Evolutionary conservation across 257 asterid species (phyloP).

Genomic region (Penstemon newberryi): DNA sequence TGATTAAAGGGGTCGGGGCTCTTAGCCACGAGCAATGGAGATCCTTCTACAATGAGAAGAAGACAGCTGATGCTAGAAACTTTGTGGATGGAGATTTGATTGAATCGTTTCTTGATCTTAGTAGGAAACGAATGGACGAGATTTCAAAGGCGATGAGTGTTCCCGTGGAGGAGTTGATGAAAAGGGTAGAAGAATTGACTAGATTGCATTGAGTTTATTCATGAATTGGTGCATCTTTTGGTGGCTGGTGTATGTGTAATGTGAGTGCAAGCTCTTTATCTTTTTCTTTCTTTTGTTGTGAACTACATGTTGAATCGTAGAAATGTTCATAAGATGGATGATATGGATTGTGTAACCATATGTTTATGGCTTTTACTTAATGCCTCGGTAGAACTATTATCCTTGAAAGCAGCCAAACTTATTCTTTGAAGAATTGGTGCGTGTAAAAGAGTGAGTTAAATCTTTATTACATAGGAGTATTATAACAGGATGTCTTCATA

Average conservation of each 20-base stretch:
- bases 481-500: no score
- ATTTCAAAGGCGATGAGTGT: slow-evolving; percentile 65
- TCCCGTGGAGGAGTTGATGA: slow-evolving; percentile 87
- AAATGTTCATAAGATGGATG: no score
- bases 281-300: background rate
- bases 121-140: slow-evolving; percentile 76
- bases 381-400: no score
- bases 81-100: slow-evolving; percentile 93
- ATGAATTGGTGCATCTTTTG: background rate
- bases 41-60: slow-evolving; percentile 88
- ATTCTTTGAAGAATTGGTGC: no score
- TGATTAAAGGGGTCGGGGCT: slow-evolving; percentile 96
- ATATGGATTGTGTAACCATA: no score
- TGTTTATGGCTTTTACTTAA: no score
- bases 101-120: slow-evolving; percentile 87
- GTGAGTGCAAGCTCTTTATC: background rate
- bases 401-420: no score
- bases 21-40: slow-evolving; percentile 97
- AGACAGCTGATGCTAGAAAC: slow-evolving; percentile 72
- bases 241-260: background rate
- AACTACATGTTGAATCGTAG: background rate
- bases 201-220: slow-evolving; percentile 62
- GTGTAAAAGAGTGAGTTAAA: no score
- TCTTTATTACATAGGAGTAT: no score
- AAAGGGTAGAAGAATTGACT: slow-evolving; percentile 94